Evolutionary conservation across 768 basidiomycete genomes (phyloP).

Genomic region (Hericium alpestre): DNA sequence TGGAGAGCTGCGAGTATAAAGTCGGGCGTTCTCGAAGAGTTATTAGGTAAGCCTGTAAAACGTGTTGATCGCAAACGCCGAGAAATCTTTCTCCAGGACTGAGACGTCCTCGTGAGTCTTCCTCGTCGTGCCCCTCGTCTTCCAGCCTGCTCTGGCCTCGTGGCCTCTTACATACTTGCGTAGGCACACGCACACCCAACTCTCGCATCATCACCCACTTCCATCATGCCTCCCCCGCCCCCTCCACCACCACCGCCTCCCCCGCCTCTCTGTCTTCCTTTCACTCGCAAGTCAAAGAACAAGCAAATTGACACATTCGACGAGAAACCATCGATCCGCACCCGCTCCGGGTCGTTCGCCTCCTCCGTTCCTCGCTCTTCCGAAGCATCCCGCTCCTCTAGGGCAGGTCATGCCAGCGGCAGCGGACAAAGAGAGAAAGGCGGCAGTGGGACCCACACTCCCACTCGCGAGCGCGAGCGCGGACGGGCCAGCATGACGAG

Average conservation of each 20-base stretch:
- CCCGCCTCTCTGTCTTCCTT: constrained; percentile 11
- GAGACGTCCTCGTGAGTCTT: too few species aligned
- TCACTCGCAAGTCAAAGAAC: constrained; percentile 10
- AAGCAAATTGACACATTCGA: constrained; percentile 4
- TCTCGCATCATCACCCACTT: neutral
- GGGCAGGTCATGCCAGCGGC: neutral
- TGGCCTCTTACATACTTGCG: neutral
- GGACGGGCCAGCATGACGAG: too few species aligned
- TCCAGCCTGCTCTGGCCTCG: neutral
- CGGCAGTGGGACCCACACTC: too few species aligned
- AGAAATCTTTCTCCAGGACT: too few species aligned
- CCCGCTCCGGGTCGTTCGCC: neutral
- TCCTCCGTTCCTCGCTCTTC: neutral
- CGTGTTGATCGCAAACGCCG: too few species aligned
- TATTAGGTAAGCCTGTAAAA: too few species aligned
- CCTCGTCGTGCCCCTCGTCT: too few species aligned
- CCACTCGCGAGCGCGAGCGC: too few species aligned
- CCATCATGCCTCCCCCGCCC: constrained; percentile 9
- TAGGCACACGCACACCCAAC: neutral
- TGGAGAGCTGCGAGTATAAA: too few species aligned
- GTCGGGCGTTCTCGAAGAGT: too few species aligned
- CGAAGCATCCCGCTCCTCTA: neutral
- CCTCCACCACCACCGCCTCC: constrained; percentile 10
- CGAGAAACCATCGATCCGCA: constrained; percentile 5
- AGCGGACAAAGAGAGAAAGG: too few species aligned